Evolutionary conservation across 768 basidiomycete genomes (phyloP), one percentile per base, ranked within the genome.

Genomic region (Tricholomella constricta): DNA sequence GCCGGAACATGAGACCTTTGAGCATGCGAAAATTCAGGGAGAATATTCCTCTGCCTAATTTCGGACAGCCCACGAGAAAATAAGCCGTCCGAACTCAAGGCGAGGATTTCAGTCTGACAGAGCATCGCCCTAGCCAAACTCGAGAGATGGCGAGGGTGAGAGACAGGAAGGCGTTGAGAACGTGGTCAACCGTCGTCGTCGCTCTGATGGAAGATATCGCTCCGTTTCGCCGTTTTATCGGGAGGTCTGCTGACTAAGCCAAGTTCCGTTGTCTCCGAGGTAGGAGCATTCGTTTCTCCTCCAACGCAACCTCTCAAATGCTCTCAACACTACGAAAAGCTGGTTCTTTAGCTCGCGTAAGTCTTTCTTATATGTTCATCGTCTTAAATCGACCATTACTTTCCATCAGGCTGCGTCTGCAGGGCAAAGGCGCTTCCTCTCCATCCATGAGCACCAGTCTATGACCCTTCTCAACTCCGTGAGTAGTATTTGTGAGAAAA

Each of bases 361-460:
- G 75, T 72, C 10, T 45, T 11, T 32, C 14, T 32, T 10, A 32
- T 32, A 32, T 32, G 31, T 31, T n/a, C 17, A 29, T 17, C 41
- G 8, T 45, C 31, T 43, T 54, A 25, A 6, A 14, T 50, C 32
- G 42, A 4, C 23, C 17, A 51, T 51, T 63, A 54, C 41, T 25
- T 48, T 36, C 48, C 25, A 55, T 26, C 63, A 90, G 88, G 73
- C 77, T 69, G 81, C 78, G 62, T 85, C 83, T 82, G 83, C 84
- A 64, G 82, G 86, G 67, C 94, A 95, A 82, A 90, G 80, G 76
- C 91, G 94, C 59, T 89, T 85, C 69, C 84, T 98, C 64, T 96
- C 94, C 22, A 94, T 99, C 64, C 97, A 99, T 74, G 97, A 99
- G 76, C 92, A 97, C 76, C 95, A 98, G 72, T 96, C 94, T 38